These are phyloP conservation scores for Apostasia ramifera DNA, from an alignment of 106 monocot genomes.

Conservation along the genomic window DNA sequence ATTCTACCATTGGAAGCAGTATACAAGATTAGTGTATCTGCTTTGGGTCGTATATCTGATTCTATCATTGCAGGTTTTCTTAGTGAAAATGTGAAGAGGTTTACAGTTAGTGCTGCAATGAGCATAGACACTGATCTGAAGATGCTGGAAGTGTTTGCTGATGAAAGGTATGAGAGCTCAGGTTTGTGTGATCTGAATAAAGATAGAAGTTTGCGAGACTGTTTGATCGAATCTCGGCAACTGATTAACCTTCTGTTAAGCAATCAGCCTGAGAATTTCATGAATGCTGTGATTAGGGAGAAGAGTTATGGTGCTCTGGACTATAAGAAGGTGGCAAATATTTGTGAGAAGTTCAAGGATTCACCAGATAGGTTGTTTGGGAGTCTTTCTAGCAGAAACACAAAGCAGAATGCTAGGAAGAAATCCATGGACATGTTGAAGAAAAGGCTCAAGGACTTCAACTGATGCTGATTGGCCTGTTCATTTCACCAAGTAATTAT, in stretches of 20 bases:
- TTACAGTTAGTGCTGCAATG: slow-evolving; percentile 40
- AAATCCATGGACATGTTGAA: slow-evolving; percentile 41
- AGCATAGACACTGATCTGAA: slow-evolving; percentile 55
- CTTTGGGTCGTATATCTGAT: slow-evolving; percentile 44
- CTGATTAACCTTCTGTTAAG: slow-evolving; percentile 51
- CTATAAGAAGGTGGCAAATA: slow-evolving; percentile 50
- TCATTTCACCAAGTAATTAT: too few species aligned
- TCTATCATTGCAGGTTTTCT: slow-evolving; percentile 42
- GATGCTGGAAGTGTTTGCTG: slow-evolving; percentile 41
- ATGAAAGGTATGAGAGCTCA: slow-evolving; percentile 26
- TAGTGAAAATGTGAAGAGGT: slow-evolving; percentile 50
- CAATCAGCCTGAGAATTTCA: slow-evolving; percentile 61
- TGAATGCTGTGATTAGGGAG: slow-evolving; percentile 68
- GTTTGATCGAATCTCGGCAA: slow-evolving; percentile 54
- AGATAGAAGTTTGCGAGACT: slow-evolving; percentile 40
- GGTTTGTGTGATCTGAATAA: slow-evolving; percentile 31
- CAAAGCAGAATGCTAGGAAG: slow-evolving; percentile 40
- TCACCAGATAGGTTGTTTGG: slow-evolving; percentile 16
- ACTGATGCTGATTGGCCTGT: slow-evolving; percentile 6
- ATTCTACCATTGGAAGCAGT: slow-evolving; percentile 42
- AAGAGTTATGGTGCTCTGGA: slow-evolving; percentile 55
- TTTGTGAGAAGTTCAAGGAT: slow-evolving; percentile 71
- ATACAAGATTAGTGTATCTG: slow-evolving; percentile 30
- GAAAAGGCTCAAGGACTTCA: slow-evolving; percentile 57
- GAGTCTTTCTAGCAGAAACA: slow-evolving; percentile 31